phyloP scores from a whole-genome alignment of 441 rosid genomes.

The Gossypium laxum region DNA sequence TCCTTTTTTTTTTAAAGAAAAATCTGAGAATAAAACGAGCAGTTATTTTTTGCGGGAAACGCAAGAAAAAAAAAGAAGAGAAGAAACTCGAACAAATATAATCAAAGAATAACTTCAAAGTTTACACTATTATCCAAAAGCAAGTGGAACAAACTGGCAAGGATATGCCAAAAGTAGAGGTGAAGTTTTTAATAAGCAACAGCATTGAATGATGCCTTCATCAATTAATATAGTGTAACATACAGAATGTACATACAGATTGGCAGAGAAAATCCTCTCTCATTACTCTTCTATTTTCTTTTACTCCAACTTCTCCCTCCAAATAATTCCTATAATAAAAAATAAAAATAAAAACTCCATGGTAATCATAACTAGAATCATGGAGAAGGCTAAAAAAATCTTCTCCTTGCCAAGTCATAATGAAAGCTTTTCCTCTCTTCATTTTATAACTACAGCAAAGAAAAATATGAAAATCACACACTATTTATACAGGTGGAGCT shows the following conservation, averaged over 20 bases:
- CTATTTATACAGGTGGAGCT: neutral
- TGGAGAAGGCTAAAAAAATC: conserved; percentile 24
- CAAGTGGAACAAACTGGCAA: no score
- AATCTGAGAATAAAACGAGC: neutral
- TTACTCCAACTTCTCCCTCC: neutral
- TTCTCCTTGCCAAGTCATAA: conserved; percentile 18
- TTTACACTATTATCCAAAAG: no score
- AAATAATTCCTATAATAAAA: neutral
- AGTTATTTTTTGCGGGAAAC: neutral
- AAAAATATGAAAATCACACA: conserved; percentile 9
- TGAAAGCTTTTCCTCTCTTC: conserved; percentile 16
- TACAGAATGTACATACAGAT: conserved; percentile 12
- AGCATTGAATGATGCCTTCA: neutral
- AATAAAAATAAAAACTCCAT: neutral
- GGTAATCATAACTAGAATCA: conserved; percentile 4
- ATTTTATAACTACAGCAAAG: conserved; percentile 7
- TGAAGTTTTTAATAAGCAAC: neutral
- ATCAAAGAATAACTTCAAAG: no score
- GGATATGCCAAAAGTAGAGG: neutral
- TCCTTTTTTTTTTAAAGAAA: neutral
- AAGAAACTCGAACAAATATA: neutral
- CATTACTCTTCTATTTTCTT: neutral
- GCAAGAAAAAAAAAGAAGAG: neutral
- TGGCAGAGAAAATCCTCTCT: neutral
- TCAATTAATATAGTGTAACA: neutral